phyloP scores from a whole-genome alignment of 495 filamentous ascomycete species.

The Geoglossum glabrum region DNA sequence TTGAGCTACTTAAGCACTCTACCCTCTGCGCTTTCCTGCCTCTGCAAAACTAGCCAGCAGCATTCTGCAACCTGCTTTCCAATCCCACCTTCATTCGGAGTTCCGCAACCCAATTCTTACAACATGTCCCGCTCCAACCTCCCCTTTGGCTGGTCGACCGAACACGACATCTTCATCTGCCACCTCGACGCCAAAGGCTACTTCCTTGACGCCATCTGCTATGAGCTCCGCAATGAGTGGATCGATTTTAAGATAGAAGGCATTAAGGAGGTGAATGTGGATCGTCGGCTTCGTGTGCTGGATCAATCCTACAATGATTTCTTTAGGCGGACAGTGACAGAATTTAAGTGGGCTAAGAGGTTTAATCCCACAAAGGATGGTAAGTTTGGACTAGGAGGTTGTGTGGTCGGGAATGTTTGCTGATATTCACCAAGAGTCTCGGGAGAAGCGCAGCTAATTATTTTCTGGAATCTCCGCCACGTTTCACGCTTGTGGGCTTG shows the following conservation, averaged over 20 bases:
- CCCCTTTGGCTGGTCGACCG: not conserved
- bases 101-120: not conserved
- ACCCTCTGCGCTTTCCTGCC: not conserved
- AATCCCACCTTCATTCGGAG: not conserved
- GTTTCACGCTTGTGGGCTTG: too few species aligned
- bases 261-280: not conserved
- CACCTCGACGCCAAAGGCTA: slow-evolving; percentile 2
- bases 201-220: not conserved
- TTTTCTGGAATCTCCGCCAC: too few species aligned
- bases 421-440: not conserved
- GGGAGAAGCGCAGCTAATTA: too few species aligned
- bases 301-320: not conserved
- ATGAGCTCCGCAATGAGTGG: not conserved
- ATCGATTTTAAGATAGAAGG: not conserved
- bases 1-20: not conserved
- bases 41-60: not conserved
- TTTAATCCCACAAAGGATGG: not conserved
- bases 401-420: not conserved
- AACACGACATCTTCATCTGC: slow-evolving; percentile 4
- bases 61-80: not conserved
- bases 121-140: not conserved
- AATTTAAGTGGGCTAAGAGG: not conserved
- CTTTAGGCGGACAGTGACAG: not conserved
- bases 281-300: not conserved
- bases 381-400: not conserved